Evolutionary conservation across 176 grass and related monocot genomes (phyloP).

Genomic region (Oryza punctata): DNA sequence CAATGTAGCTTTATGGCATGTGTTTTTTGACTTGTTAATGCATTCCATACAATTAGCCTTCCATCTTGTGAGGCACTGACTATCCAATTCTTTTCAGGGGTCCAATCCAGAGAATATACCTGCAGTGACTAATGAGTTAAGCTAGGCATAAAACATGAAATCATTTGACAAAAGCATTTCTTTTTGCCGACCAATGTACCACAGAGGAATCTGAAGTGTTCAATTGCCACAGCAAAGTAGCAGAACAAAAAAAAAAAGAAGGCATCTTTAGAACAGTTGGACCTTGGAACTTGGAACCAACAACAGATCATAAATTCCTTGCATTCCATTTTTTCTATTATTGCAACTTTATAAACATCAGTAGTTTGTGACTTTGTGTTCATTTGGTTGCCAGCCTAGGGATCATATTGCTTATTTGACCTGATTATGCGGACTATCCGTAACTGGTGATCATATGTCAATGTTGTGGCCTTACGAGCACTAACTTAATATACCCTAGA

Average conservation of each 20-base stretch:
- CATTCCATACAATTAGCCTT: constrained; percentile 98
- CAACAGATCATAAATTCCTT: background rate
- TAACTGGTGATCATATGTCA: background rate
- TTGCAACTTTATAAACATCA: background rate
- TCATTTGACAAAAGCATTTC: background rate
- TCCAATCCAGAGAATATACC: constrained; percentile 99
- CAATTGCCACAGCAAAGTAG: constrained; percentile 1
- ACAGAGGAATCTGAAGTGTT: background rate
- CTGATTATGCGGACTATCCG: background rate
- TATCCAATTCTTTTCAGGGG: constrained; percentile 96
- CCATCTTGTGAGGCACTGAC: constrained; percentile 95
- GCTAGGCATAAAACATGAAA: constrained; percentile 29
- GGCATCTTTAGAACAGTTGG: constrained; percentile 2
- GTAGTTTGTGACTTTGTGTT: background rate
- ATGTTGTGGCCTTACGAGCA: background rate
- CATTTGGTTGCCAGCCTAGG: background rate
- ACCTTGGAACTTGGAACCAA: background rate
- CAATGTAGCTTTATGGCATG: constrained; percentile 97
- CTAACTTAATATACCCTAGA: background rate
- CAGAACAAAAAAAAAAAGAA: constrained; percentile 7
- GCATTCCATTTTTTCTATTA: background rate
- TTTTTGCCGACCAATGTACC: background rate
- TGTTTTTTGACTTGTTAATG: constrained; percentile 98
- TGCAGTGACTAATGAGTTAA: constrained; percentile 39
- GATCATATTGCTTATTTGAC: background rate